phyloP scores from a whole-genome alignment of 1,139 yeast species.

The Yamadazyma songkhlaensis region DNA sequence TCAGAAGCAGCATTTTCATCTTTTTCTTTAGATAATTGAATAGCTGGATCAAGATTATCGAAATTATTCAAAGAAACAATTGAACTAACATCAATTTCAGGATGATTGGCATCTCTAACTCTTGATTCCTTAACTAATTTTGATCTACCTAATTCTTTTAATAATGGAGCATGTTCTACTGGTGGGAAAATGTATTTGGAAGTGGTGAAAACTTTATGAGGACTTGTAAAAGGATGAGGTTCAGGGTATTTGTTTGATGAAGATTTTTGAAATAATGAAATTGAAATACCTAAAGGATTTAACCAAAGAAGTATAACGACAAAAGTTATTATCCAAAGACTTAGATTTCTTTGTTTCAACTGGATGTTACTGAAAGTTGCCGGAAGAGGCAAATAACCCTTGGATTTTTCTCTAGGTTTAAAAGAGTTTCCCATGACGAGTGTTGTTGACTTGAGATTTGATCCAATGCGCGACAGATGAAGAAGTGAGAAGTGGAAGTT shows the following conservation, averaged over 20 bases:
- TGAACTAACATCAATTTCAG: constrained; percentile 33
- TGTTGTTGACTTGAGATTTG: no score
- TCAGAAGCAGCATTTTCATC: constrained; percentile 36
- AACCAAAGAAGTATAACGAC: constrained; percentile 23
- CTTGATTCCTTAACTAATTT: constrained; percentile 47
- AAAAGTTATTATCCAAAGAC: constrained; percentile 16
- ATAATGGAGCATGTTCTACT: constrained; percentile 59
- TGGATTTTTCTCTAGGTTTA: constrained; percentile 15
- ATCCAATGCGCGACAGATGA: no score
- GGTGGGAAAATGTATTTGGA: constrained; percentile 62
- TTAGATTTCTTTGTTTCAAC: constrained; percentile 18
- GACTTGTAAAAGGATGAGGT: constrained; percentile 35
- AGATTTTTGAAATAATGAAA: constrained; percentile 10
- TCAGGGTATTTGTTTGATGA: constrained; percentile 22
- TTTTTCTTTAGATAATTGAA: constrained; percentile 37
- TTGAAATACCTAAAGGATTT: constrained; percentile 19
- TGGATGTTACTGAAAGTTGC: constrained; percentile 24
- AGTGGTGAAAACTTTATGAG: constrained; percentile 38
- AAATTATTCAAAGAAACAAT: constrained; percentile 40
- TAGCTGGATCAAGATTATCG: constrained; percentile 43
- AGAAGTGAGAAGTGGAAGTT: no score
- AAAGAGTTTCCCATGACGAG: constrained; percentile 5
- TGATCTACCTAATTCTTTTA: constrained; percentile 53
- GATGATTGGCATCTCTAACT: constrained; percentile 35
- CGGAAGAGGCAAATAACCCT: constrained; percentile 31